Base-by-base conservation (phyloP, 495 filamentous ascomycete genomes). In the Neurospora sp. region DNA sequence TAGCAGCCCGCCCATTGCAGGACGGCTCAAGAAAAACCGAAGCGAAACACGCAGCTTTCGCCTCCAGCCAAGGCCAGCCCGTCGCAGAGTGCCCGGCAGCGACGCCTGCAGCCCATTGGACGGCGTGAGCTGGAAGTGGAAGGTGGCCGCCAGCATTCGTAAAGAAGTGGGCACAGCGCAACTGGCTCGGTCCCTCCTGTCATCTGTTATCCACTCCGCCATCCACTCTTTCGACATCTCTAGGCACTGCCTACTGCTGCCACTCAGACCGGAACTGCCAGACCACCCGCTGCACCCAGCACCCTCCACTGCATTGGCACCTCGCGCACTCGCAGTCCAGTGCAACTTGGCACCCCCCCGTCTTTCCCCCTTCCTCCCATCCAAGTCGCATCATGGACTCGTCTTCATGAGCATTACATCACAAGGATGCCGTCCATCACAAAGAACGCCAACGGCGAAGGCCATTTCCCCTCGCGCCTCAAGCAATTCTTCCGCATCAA, bases 401-500 rank as follows among this genome's bases (percentile, higher is more conserved):
- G 70, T 71, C 76, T 74, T 73, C 76, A 79, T 81, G 80, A 82
- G 72, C 71, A 72, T 41, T 40, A 74, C 72, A 75, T 71, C 71
- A 70, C 72, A 49, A 80, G 23, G 39, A 83, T 83, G 82, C 82
- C 82, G 75, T 83, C 82, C 37, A 31, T 31, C 27, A 80, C 75
- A 62, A 83, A 80, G 75, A 83, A 72, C 77, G 78, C 76, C 72
- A 83, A 84, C 76, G 85, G 82, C 80, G 82, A 84, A 72, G 82
- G 80, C 82, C 93, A 96, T 78, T 90, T 97, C 77, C 93, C 91
- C 41, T 92, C 95, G 80, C 94, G 91, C 82, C 89, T 99, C 82
- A 96, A 92, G 88, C 97, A 95, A 81, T 98, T 98, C 86, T 99
- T 99, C 86, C 93, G 96, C 78, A 97, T 98, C 85, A 97, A 92